These are phyloP conservation scores for Schwanniomyces sp. DNA, from an alignment of 805 yeast species.

Conservation along the genomic window DNA sequence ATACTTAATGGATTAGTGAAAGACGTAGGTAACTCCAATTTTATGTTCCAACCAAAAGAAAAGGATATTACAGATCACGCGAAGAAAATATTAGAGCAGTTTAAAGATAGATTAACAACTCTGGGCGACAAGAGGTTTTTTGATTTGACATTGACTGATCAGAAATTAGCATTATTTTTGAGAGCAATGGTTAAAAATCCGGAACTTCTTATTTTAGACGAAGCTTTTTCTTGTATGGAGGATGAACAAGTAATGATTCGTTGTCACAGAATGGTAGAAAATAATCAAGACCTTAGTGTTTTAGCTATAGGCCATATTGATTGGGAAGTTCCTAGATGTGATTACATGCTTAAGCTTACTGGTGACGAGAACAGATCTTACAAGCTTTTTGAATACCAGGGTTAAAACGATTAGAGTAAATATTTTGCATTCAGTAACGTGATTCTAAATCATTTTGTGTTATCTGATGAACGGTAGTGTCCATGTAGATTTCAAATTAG, in stretches of 20 bases:
- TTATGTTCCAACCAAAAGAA: slow-evolving; percentile 43
- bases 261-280: slow-evolving; percentile 31
- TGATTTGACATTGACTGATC: slow-evolving; percentile 65
- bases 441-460: too few relatives aligned
- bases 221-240: slow-evolving; percentile 90
- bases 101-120: slow-evolving; percentile 29
- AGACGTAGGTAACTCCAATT: slow-evolving; percentile 58
- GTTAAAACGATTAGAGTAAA: not conserved
- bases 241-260: slow-evolving; percentile 39
- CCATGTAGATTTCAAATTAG: too few relatives aligned
- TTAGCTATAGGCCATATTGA: slow-evolving; percentile 81
- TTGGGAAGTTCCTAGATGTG: slow-evolving; percentile 76
- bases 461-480: too few relatives aligned
- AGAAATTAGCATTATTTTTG: slow-evolving; percentile 72
- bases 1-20: slow-evolving; percentile 67
- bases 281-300: slow-evolving; percentile 53
- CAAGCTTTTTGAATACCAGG: slow-evolving; percentile 13
- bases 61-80: slow-evolving; percentile 13
- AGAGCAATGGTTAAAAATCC: slow-evolving; percentile 82
- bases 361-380: slow-evolving; percentile 29
- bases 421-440: too few relatives aligned
- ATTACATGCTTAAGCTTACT: slow-evolving; percentile 34
- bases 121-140: slow-evolving; percentile 44
- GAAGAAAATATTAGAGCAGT: slow-evolving; percentile 15
- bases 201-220: slow-evolving; percentile 77